phyloP scores from a whole-genome alignment of 495 filamentous ascomycete genomes.

The Opeltia flavorubescens region DNA sequence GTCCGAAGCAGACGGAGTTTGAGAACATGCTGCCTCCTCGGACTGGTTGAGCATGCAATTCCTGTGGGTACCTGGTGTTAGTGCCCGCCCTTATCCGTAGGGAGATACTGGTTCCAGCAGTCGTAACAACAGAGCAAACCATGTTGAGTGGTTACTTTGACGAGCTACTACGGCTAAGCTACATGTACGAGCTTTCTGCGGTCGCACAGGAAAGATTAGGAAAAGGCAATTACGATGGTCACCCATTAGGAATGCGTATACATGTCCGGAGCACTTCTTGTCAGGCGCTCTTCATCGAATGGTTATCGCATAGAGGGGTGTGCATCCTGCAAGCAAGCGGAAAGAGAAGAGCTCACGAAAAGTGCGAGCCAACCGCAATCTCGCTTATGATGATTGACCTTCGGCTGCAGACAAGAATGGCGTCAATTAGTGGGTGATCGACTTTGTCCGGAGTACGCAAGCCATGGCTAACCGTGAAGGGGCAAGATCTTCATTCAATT shows the following conservation, averaged over 20 bases:
- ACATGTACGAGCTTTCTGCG: too few relatives aligned
- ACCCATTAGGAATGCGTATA: too few relatives aligned
- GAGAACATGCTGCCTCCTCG: too few relatives aligned
- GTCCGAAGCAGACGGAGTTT: too few relatives aligned
- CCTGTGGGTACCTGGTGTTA: background rate
- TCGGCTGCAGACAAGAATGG: conserved; percentile 1
- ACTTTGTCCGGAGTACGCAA: background rate
- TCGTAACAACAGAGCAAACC: too few relatives aligned
- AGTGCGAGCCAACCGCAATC: background rate
- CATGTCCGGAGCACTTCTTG: too few relatives aligned
- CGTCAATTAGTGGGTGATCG: background rate
- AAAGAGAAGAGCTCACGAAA: background rate
- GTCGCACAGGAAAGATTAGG: too few relatives aligned
- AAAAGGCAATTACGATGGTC: too few relatives aligned
- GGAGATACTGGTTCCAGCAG: too few relatives aligned
- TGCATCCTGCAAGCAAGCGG: background rate
- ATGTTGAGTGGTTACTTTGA: too few relatives aligned
- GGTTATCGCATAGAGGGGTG: background rate
- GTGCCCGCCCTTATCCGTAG: too few relatives aligned
- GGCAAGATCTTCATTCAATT: background rate
- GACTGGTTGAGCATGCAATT: background rate
- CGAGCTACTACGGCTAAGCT: too few relatives aligned
- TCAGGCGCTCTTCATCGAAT: background rate
- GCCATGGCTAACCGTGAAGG: background rate
- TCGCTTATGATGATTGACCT: conserved; percentile 1